These are phyloP conservation scores for Agrocybe praecox DNA, from an alignment of 768 basidiomycete species.

Conservation along the genomic window DNA sequence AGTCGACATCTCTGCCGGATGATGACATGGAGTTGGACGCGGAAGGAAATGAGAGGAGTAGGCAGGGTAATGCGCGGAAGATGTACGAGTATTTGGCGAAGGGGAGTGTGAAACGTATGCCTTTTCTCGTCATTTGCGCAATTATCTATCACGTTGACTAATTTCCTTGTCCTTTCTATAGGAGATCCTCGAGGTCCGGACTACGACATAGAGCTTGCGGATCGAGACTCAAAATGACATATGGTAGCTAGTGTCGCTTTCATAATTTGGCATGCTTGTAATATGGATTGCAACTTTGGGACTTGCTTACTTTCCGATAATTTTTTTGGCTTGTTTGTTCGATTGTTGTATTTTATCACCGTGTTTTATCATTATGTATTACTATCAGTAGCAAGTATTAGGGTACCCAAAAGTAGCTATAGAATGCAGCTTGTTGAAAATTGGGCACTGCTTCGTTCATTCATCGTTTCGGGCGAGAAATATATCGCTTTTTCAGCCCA, in stretches of 20 bases:
- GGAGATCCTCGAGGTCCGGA: not conserved
- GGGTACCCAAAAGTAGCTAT: not conserved
- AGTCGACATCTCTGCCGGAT: not conserved
- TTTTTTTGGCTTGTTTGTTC: not conserved
- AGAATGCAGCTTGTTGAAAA: not conserved
- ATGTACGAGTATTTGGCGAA: slow-evolving; percentile 10
- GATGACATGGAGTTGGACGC: not conserved
- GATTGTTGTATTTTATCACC: not conserved
- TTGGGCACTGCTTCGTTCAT: no score
- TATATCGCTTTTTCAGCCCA: no score
- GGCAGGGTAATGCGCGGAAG: not conserved
- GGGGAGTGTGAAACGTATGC: not conserved
- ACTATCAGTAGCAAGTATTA: not conserved
- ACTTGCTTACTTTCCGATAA: no score
- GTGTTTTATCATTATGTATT: not conserved
- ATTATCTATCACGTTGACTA: not conserved
- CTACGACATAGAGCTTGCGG: not conserved
- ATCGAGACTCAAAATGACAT: not conserved
- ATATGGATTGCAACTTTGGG: no score
- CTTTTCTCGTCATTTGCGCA: not conserved
- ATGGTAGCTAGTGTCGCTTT: not conserved
- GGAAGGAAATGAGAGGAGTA: not conserved
- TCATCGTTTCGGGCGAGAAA: no score
- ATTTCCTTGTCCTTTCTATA: not conserved
- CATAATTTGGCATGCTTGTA: not conserved